These are phyloP conservation scores for Acer negundo DNA, from an alignment of 345 rosid genomes.

Conservation along the genomic window DNA sequence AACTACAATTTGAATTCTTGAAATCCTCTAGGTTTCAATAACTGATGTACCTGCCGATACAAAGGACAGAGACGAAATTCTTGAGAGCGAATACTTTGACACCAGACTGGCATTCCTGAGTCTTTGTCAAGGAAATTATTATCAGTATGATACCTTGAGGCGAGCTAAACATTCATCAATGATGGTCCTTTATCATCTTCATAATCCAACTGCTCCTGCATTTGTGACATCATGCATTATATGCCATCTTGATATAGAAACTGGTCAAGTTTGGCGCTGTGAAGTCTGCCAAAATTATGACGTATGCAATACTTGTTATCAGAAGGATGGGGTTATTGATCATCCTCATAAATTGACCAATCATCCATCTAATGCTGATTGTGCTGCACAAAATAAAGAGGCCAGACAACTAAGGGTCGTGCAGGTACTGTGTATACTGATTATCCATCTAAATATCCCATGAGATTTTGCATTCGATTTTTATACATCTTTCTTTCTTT, in stretches of 20 bases:
- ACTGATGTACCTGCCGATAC: conserved; percentile 73
- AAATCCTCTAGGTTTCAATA: conserved; percentile 62
- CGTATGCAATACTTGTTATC: conserved; percentile 86
- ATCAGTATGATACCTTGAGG: conserved; percentile 96
- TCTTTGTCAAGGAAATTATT: conserved; percentile 99
- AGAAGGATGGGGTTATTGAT: conserved; percentile 73
- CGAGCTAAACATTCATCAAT: conserved; percentile 99
- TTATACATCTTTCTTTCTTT: no score
- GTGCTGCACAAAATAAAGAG: conserved; percentile 95
- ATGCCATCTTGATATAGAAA: conserved; percentile 90
- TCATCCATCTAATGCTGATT: conserved; percentile 84
- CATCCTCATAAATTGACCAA: conserved; percentile 98
- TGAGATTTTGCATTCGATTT: neutral
- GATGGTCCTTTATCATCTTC: conserved; percentile 99
- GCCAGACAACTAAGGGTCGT: conserved; percentile 87
- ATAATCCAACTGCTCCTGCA: conserved; percentile 98
- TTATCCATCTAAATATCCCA: neutral
- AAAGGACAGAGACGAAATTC: conserved; percentile 93
- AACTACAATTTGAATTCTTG: conserved; percentile 24
- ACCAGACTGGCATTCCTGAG: conserved; percentile 97
- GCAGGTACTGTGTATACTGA: conserved; percentile 49
- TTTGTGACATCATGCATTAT: conserved; percentile 89
- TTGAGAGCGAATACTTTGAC: conserved; percentile 95
- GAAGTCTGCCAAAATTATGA: conserved; percentile 97
- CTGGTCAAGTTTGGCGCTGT: conserved; percentile 99